Conservation (phyloP, 1,284 basidiomycete species). For the Exsudoporus floridanus region DNA sequence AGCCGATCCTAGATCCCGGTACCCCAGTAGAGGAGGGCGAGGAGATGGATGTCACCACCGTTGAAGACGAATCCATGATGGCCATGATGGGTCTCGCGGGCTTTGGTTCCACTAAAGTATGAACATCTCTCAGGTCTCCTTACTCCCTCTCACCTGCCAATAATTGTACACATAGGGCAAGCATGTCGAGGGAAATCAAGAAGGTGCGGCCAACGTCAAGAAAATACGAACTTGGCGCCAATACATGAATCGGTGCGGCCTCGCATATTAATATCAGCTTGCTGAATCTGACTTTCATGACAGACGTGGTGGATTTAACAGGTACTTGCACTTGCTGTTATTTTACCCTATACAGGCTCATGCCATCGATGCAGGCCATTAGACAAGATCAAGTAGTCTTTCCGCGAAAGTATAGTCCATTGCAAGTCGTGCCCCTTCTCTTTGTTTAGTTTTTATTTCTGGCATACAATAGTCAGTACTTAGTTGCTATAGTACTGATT, state of each 20-base stretch:
- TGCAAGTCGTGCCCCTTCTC: conserved; percentile 21
- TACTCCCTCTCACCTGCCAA: neutral
- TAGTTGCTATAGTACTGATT: neutral
- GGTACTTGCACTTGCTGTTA: conserved; percentile 42
- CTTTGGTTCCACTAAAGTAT: conserved; percentile 88
- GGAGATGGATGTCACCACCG: conserved; percentile 64
- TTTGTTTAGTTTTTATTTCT: conserved; percentile 14
- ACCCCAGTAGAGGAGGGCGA: conserved; percentile 57
- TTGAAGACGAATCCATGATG: conserved; percentile 82
- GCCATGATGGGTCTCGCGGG: conserved; percentile 88
- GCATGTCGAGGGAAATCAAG: conserved; percentile 78
- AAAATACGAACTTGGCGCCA: conserved; percentile 94
- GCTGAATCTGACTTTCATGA: conserved; percentile 14
- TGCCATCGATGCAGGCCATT: conserved; percentile 48
- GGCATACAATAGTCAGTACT: conserved; percentile 1
- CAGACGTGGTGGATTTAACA: conserved; percentile 91
- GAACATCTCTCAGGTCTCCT: conserved; percentile 15
- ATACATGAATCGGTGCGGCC: conserved; percentile 84
- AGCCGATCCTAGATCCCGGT: conserved; percentile 43
- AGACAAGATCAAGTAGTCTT: conserved; percentile 62
- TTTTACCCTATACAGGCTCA: conserved; percentile 15
- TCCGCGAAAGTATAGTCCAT: conserved; percentile 2
- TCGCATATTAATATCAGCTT: neutral
- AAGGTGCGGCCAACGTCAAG: conserved; percentile 75
- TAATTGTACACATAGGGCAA: conserved; percentile 57